Conservation (phyloP, 1,284 basidiomycete genomes). For the Cutaneotrichosporon dermatis region DNA sequence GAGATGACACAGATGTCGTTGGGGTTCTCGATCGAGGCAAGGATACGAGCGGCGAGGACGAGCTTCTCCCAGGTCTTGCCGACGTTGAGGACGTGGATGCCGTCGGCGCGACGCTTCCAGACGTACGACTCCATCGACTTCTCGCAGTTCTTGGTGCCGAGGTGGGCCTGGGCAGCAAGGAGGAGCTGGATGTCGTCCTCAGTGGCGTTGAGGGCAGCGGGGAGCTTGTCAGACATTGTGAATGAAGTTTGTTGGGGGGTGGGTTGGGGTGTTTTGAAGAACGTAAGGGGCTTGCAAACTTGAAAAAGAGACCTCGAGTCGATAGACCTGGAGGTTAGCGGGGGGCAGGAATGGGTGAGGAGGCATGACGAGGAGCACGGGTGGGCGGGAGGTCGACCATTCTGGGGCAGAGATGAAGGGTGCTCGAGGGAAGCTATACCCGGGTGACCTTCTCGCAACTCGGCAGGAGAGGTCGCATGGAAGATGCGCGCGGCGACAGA, state of each 20-base stretch:
- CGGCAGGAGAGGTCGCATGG: too few relatives aligned
- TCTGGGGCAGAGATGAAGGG: too few relatives aligned
- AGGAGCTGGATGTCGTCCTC: slow-evolving; percentile 97
- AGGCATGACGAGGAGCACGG: too few relatives aligned
- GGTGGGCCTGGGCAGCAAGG: slow-evolving; percentile 91
- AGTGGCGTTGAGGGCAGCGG: slow-evolving; percentile 84
- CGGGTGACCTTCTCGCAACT: too few relatives aligned
- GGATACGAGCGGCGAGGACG: slow-evolving; percentile 88
- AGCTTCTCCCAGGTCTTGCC: slow-evolving; percentile 99
- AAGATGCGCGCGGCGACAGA: too few relatives aligned
- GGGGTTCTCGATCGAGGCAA: slow-evolving; percentile 94
- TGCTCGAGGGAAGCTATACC: too few relatives aligned
- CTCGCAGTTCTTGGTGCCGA: slow-evolving; percentile 97
- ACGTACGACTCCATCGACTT: slow-evolving; percentile 98
- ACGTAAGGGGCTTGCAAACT: slow-evolving; percentile 42
- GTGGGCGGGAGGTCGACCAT: too few relatives aligned
- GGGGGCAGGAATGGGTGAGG: too few relatives aligned
- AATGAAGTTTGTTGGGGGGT: slow-evolving; percentile 18
- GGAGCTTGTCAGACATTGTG: slow-evolving; percentile 63
- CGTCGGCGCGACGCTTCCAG: slow-evolving; percentile 93
- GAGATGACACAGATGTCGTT: slow-evolving; percentile 97
- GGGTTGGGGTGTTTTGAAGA: slow-evolving; percentile 12
- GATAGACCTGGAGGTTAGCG: slow-evolving; percentile 7
- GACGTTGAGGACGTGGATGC: slow-evolving; percentile 95
- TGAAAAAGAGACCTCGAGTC: slow-evolving; percentile 37